Base-by-base conservation (phyloP, 768 basidiomycete genomes). In the Infundibulicybe gibba region DNA sequence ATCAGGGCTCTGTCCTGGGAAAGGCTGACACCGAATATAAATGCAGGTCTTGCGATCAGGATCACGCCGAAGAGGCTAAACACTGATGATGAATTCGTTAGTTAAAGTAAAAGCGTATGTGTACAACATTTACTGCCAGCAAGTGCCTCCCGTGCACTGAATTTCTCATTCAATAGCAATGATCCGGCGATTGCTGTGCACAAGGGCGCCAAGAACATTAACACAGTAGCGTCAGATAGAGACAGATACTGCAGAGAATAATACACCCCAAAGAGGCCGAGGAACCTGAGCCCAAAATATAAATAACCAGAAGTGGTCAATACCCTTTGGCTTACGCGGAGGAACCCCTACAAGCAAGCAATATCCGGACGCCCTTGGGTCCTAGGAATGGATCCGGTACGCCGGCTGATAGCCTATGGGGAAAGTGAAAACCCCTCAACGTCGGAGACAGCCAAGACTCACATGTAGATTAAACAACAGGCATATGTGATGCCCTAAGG, bases 11-110 rank as follows among this genome's bases (percentile, higher is more conserved):
- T 31, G 3, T 10, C 20, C 3, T 12, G 13, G 35, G 33, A 13
- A 49, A 43, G 41, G 45, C 50, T 46, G 25, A 8, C 8, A 3
- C 84, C 85, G 54, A 97, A 94, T 6, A 97, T 54, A 43, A 82
- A 80, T 1, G 74, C 66, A 0, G 93, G 93, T 32, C 89, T 74
- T 10, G 91, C 88, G 42, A 97, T 90, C 6, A 93, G 70, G 12
- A 94, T 61, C 8, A 92, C 90, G 0, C 92, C 93, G 8, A 77
- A 37, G 30, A 94, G 71, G 61, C 88, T 85, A 40, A 76, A 72
- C 6, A 85, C 79, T 79, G 55, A 5, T 17, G 43, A 43, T 10
- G n/a, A 13, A 20, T 15, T 10, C 16, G 21, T 32, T 3, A 25
- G 25, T 25, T 8, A 38, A 38, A 10, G 17, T 14, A 38, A 6